These are phyloP conservation scores for Carex parvula DNA, from an alignment of 176 grass and related monocot species.

Conservation along the genomic window DNA sequence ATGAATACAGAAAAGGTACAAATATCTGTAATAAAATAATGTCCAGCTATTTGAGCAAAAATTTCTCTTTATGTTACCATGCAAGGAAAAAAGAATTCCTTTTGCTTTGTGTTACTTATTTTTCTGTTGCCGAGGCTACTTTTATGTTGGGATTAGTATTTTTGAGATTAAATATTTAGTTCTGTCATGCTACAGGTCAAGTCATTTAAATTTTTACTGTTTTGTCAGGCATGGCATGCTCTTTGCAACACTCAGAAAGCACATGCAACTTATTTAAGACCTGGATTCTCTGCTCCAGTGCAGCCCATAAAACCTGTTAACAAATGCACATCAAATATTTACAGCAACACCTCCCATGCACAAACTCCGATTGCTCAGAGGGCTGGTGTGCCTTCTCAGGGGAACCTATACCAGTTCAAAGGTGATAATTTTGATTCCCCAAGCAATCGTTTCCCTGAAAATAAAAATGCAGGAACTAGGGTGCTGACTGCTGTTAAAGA, in stretches of 20 bases:
- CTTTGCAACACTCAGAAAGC: conserved; percentile 51
- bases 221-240: conserved; percentile 68
- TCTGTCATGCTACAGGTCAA: background rate
- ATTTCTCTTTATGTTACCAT: background rate
- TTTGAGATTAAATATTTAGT: background rate
- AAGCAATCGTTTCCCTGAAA: background rate
- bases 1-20: conserved; percentile 63
- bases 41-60: conserved; percentile 15
- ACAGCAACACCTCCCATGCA: conserved; percentile 24
- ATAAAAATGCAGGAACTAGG: background rate
- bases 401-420: conserved; percentile 28
- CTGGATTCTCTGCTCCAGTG: conserved; percentile 62
- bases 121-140: background rate
- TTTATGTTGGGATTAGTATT: conserved; percentile 3
- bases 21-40: background rate
- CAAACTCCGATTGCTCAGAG: conserved; percentile 20
- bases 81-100: background rate
- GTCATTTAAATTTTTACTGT: background rate
- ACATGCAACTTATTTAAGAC: conserved; percentile 72
- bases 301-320: conserved; percentile 11
- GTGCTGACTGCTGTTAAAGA: background rate
- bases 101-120: background rate
- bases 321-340: conserved; percentile 31
- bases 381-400: conserved; percentile 23
- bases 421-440: conserved; percentile 16